Base-by-base conservation (phyloP, 2,329 filamentous ascomycete genomes). In the Curvularia sp. region DNA sequence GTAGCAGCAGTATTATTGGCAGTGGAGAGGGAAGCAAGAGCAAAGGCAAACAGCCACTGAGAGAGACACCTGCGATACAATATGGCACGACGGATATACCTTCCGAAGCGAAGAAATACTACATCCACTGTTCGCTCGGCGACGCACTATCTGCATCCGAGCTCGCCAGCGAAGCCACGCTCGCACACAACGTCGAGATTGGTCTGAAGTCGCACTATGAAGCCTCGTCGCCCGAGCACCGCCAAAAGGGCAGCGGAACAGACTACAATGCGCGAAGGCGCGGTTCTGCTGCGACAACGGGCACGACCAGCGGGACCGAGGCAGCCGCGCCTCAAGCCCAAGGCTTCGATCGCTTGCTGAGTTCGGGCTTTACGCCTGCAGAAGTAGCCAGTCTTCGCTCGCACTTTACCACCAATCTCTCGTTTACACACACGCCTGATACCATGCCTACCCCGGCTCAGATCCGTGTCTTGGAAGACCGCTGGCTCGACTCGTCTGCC, bases 51-150 rank as follows among this genome's bases (percentile, higher is more conserved):
- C 79, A 80, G 59, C 84, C 84, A 0, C 75, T 88, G 5, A 83
- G 82, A 30, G 81, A 83, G 28, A 80, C 81, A 2, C 64, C 69
- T 13, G 52, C 59, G 18, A 28, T 58, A 50, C 63, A 65, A 62
- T 57, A 67, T 45, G 64, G 61, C 49, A 66, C 56, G 30, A 66
- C 30, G 47, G 66, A 53, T 28, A 57, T 68, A 38, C 68, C 67
- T 0, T 39, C 65, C 7, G 65, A 70, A 7, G 72, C 72, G 21
- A 81, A 82, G 36, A 84, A 89, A 43, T 86, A 96, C 70, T 97
- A 96, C 76, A 89, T 98, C 60, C 96, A 96, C 80, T 98, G 94
- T 83, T 94, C 92, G n/a, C 91, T 98, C 57, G 93, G 93, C 53
- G 85, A 88, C 75, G 81, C 85, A 25, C 84, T 98, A 12, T 85